A percentile compares a stretch with the other conserved stretches of the same genome.
Evolutionary conservation across 371 early-diverging fungal genomes (phyloP).

Genomic region (Conidiobolus incongruus): DNA sequence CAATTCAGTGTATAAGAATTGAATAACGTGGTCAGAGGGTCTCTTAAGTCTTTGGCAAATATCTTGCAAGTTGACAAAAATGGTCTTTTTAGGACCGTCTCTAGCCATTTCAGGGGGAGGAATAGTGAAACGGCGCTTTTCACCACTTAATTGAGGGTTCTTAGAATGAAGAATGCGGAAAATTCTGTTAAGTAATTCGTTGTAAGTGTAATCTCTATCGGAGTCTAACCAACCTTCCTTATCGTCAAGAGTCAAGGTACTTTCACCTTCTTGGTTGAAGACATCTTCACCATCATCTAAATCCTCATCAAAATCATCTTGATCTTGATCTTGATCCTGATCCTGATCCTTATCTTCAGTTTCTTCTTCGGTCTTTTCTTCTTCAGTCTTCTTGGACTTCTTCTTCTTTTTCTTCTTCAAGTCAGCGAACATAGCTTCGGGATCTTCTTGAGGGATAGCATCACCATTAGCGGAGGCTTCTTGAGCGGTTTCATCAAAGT

Average conservation of each 20-base stretch:
- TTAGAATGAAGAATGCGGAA: slow-evolving; percentile 79
- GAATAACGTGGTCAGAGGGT: slow-evolving; percentile 89
- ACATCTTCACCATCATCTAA: slow-evolving; percentile 8
- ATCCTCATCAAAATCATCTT: slow-evolving; percentile 19
- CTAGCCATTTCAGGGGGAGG: slow-evolving; percentile 78
- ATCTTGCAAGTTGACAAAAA: slow-evolving; percentile 87
- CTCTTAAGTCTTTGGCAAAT: slow-evolving; percentile 83
- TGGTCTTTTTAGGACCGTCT: slow-evolving; percentile 91
- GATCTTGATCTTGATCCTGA: slow-evolving; percentile 37
- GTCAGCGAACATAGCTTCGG: slow-evolving; percentile 57
- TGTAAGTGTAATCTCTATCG: slow-evolving; percentile 85
- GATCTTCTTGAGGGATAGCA: slow-evolving; percentile 18
- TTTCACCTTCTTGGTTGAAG: slow-evolving; percentile 6
- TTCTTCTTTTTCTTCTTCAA: slow-evolving; percentile 81
- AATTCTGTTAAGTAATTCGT: slow-evolving; percentile 74
- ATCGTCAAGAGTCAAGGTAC: slow-evolving; percentile 7
- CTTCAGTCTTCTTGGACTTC: slow-evolving; percentile 19
- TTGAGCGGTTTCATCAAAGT: slow-evolving; percentile 9
- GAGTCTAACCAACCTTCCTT: slow-evolving; percentile 72
- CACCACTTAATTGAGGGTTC: slow-evolving; percentile 86
- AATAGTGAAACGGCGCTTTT: slow-evolving; percentile 80
- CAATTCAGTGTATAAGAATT: slow-evolving; percentile 96
- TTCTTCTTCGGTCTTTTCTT: slow-evolving; percentile 9
- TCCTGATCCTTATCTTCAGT: slow-evolving; percentile 28
- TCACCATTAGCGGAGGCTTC: slow-evolving; percentile 11